These are phyloP conservation scores for Macrocystidia cucumis DNA, from an alignment of 1,284 basidiomycete species.

Conservation along the genomic window DNA sequence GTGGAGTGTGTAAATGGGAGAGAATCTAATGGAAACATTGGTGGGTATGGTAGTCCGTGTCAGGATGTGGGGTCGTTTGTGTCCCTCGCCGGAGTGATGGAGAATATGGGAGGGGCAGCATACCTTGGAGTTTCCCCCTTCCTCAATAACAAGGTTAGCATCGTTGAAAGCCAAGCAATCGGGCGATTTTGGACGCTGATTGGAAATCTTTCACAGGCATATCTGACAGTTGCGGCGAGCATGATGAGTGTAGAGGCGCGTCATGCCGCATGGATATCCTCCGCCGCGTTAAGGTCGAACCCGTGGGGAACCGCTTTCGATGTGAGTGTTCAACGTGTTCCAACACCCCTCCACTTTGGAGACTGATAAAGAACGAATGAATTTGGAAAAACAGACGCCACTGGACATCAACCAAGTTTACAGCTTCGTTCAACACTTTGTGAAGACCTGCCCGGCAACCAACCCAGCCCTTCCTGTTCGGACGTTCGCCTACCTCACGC, in stretches of 20 bases:
- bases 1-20: constrained; percentile 4
- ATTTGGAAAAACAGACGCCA: constrained; percentile 31
- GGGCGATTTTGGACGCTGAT: not conserved
- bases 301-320: constrained; percentile 51
- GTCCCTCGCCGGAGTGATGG: constrained; percentile 44
- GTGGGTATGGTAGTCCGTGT: constrained; percentile 38
- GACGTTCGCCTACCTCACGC: constrained; percentile 28
- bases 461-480: constrained; percentile 34
- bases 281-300: constrained; percentile 35
- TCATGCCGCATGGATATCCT: constrained; percentile 43
- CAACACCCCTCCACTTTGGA: not conserved
- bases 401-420: constrained; percentile 40
- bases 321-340: constrained; percentile 13
- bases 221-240: constrained; percentile 29
- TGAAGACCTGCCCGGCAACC: constrained; percentile 39
- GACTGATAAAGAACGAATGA: constrained; percentile 11
- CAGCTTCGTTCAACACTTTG: constrained; percentile 33
- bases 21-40: no score
- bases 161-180: not conserved
- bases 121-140: constrained; percentile 46
- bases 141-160: constrained; percentile 26
- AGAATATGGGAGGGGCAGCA: constrained; percentile 46
- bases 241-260: constrained; percentile 38
- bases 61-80: constrained; percentile 41
- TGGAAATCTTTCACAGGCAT: constrained; percentile 16